phyloP scores from a whole-genome alignment of 768 basidiomycete species.

The Collybiopsis confluens region DNA sequence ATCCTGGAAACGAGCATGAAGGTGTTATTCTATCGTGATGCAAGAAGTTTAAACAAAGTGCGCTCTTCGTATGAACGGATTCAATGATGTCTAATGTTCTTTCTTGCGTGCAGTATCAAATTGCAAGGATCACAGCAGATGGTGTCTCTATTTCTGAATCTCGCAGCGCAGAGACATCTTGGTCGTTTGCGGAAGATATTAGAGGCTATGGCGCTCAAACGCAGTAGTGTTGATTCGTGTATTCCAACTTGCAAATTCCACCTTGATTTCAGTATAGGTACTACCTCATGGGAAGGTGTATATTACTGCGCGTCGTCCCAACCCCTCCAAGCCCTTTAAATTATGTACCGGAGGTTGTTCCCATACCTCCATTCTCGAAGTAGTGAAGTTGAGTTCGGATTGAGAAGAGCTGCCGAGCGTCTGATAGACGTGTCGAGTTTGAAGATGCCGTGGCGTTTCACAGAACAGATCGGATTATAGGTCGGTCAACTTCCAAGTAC shows the following conservation, averaged over 20 bases:
- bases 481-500: too few relatives aligned
- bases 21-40: conserved; percentile 95
- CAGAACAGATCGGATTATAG: too few relatives aligned
- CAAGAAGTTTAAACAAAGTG: conserved; percentile 93
- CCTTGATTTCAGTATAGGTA: background rate
- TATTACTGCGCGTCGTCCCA: too few relatives aligned
- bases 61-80: conserved; percentile 13
- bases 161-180: conserved; percentile 68
- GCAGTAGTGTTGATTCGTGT: conserved; percentile 42
- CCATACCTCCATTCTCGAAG: too few relatives aligned
- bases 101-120: conserved; percentile 70
- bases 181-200: conserved; percentile 91
- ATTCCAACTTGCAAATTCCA: too few relatives aligned
- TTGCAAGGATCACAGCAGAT: conserved; percentile 77
- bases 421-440: too few relatives aligned
- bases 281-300: background rate
- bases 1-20: conserved; percentile 86
- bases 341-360: too few relatives aligned
- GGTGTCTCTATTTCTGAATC: conserved; percentile 82
- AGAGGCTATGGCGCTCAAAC: conserved; percentile 88
- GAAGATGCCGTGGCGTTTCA: too few relatives aligned
- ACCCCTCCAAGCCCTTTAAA: too few relatives aligned
- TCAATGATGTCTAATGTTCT: background rate
- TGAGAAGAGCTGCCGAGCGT: too few relatives aligned
- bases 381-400: too few relatives aligned